These are phyloP conservation scores for Draba incana DNA, from an alignment of 345 rosid species.

Conservation along the genomic window DNA sequence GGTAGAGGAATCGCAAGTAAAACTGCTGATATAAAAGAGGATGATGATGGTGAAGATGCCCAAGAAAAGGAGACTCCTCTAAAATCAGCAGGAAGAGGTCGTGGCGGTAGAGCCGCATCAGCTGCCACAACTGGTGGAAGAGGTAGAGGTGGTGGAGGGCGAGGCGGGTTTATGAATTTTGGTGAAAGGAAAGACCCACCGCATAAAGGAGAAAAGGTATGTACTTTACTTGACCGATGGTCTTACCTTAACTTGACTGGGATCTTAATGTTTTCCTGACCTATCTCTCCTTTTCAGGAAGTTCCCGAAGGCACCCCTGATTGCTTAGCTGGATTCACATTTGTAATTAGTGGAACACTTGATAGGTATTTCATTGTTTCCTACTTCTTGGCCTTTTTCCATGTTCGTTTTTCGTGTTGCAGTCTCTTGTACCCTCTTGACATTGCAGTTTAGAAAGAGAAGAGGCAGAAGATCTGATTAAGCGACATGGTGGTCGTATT, in stretches of 20 bases:
- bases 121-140: conserved; percentile 70
- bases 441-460: conserved; percentile 89
- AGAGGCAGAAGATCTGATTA: conserved; percentile 97
- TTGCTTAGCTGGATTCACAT: conserved; percentile 86
- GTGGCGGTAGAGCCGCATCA: conserved; percentile 75
- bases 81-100: conserved; percentile 80
- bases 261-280: conserved; percentile 27
- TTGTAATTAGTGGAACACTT: conserved; percentile 98
- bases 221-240: conserved; percentile 44
- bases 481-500: conserved; percentile 90
- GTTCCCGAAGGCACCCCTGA: conserved; percentile 94
- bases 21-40: conserved; percentile 50
- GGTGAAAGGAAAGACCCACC: conserved; percentile 99
- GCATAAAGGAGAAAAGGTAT: conserved; percentile 98
- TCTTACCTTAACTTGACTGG: conserved; percentile 32
- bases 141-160: conserved; percentile 90
- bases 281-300: conserved; percentile 62
- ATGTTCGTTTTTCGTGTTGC: neutral
- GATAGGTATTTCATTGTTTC: conserved; percentile 68
- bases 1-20: conserved; percentile 78
- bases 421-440: conserved; percentile 32
- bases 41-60: conserved; percentile 60
- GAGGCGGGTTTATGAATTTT: conserved; percentile 90
- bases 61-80: conserved; percentile 57
- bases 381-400: conserved; percentile 10